Evolutionary conservation across 2,329 filamentous ascomycete species (phyloP), one percentile per base, ranked within the genome.

Genomic region (Macrophomina pseudophaseolina): DNA sequence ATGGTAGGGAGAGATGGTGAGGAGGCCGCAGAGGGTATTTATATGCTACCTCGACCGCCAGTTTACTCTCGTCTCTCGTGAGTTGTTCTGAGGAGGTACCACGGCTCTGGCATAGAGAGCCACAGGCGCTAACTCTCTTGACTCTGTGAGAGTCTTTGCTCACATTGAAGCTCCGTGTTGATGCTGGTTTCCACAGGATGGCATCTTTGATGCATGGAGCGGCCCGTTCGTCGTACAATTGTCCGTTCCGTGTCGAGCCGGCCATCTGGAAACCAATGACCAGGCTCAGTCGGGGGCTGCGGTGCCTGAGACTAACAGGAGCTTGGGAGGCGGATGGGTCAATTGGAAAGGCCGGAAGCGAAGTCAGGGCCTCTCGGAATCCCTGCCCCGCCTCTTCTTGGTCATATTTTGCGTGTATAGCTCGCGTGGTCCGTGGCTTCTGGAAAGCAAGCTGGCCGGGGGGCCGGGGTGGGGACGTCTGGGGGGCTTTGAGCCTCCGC

Each of bases 21-120:
- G 42, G 64, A 52, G 30, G 54, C n/a, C 46, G 2, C 32, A 52
- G 44, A 60, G 32, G 65, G 64, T 52, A 56, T 66, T 63, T 60
- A 68, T 60, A 66, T 44, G 65, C 48, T n/a, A 51, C 40, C 40
- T 40, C 60, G 40, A 59, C 18, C 42, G 53, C 53, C 63, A 40
- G 42, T 58, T 44, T 33, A n/a, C 28, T 64, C 18, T 64, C 23
- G 40, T n/a, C 33, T 56, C 51, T 65, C 28, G 52, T 33, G 42
- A 58, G 23, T 35, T 33, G 5, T n/a, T 52, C 23, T 40, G 40
- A 65, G 33, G 52, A 54, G 52, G 63, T 58, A 38, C 42, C 51
- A 58, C 42, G n/a, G 63, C 30, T 49, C 46, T 42, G 84, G 68
- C 83, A 85, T 74, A 89, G 85, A 9, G 88, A 74, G 1, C 83